Conservation (phyloP, 331 rosid genomes). For the Erythrophleum ivorense region DNA sequence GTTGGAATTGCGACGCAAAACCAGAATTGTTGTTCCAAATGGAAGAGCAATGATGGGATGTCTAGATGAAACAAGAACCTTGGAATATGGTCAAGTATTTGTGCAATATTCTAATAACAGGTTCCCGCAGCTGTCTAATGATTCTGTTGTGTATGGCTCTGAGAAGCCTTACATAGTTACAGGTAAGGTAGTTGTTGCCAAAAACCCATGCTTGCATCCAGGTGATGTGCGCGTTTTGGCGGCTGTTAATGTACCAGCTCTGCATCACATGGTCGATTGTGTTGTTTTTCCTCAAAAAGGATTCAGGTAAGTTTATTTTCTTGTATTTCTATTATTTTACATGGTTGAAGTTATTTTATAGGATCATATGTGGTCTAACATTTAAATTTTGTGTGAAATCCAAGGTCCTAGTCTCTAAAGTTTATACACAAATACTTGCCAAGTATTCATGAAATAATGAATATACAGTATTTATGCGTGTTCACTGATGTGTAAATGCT, state of each 20-base stretch:
- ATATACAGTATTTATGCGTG: background rate
- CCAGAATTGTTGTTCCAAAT: conserved; percentile 64
- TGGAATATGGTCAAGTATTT: conserved; percentile 75
- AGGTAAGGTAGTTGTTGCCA: conserved; percentile 67
- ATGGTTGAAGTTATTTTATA: background rate
- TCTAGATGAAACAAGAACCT: conserved; percentile 74
- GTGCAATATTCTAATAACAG: conserved; percentile 53
- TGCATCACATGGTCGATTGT: conserved; percentile 86
- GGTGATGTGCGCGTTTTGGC: conserved; percentile 66
- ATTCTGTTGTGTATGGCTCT: conserved; percentile 15
- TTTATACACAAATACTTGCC: background rate
- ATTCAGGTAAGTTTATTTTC: conserved; percentile 50
- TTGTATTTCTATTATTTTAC: conserved; percentile 8
- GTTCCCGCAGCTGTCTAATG: conserved; percentile 2
- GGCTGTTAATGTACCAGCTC: conserved; percentile 66
- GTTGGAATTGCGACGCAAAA: conserved; percentile 55
- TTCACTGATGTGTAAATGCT: background rate
- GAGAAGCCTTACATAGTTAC: conserved; percentile 22
- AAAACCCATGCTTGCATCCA: conserved; percentile 74
- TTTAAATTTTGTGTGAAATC: background rate
- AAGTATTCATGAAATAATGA: conserved; percentile 1
- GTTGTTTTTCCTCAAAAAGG: conserved; percentile 89
- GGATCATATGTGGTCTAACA: background rate
- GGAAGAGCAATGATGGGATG: conserved; percentile 90
- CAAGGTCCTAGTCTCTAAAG: background rate